phyloP scores from a whole-genome alignment of 83 land plant species.

The Diphasiastrum complanatum region DNA sequence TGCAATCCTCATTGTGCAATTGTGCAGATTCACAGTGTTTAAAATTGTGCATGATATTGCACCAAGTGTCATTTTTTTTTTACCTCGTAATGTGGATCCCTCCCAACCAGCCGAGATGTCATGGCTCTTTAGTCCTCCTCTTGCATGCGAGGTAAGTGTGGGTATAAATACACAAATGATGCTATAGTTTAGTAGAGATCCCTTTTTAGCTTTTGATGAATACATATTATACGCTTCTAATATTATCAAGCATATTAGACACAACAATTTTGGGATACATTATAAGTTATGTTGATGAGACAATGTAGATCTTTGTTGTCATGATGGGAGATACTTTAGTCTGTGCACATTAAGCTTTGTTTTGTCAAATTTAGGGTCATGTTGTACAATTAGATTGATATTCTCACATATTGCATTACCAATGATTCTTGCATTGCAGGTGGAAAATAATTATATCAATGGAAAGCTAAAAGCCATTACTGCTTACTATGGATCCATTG shows the following conservation, averaged over 20 bases:
- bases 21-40: constrained; percentile 50
- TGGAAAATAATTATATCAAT: constrained; percentile 33
- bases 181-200: neutral
- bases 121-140: constrained; percentile 52
- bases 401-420: no score
- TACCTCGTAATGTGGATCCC: constrained; percentile 86
- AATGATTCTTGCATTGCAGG: constrained; percentile 15
- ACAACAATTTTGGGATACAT: no score
- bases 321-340: neutral
- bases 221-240: neutral
- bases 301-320: no score
- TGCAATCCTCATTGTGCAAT: neutral
- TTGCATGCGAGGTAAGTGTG: constrained; percentile 72
- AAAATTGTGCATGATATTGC: constrained; percentile 60
- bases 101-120: constrained; percentile 75
- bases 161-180: no score
- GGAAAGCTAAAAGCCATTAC: constrained; percentile 32
- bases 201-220: neutral
- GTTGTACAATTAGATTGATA: no score
- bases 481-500: constrained; percentile 30
- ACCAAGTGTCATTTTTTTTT: constrained; percentile 59
- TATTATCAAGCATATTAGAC: neutral
- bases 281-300: no score
- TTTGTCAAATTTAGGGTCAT: neutral
- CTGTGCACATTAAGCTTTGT: neutral